Conservation (phyloP, 768 basidiomycete genomes). For the Mycena sanguinolenta region DNA sequence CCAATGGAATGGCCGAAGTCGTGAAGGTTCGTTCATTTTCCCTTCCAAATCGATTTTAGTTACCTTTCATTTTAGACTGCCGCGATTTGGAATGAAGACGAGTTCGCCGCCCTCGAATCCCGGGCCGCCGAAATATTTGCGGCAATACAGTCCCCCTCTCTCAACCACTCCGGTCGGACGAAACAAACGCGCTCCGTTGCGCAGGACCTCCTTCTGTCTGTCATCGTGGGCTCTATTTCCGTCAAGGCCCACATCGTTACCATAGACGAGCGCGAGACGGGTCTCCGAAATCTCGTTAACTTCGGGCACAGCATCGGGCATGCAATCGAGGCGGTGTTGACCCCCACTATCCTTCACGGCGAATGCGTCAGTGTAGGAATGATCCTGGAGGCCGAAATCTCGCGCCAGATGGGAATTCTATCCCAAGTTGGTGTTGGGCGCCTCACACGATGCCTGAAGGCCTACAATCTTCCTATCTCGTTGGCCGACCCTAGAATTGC, state of each 20-base stretch:
- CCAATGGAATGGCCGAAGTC: slow-evolving; percentile 99
- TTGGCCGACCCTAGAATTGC: slow-evolving; percentile 84
- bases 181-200: slow-evolving; percentile 75
- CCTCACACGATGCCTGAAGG: slow-evolving; percentile 87
- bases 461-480: slow-evolving; percentile 91
- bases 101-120: slow-evolving; percentile 91
- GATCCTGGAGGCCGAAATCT: slow-evolving; percentile 96
- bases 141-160: slow-evolving; percentile 83
- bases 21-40: slow-evolving; percentile 79
- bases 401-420: slow-evolving; percentile 88
- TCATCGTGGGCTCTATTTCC: slow-evolving; percentile 93
- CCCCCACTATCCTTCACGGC: slow-evolving; percentile 94
- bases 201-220: slow-evolving; percentile 89
- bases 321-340: slow-evolving; percentile 96
- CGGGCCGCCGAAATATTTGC: slow-evolving; percentile 87
- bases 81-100: slow-evolving; percentile 96
- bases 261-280: slow-evolving; percentile 95
- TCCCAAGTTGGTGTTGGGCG: slow-evolving; percentile 94
- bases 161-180: slow-evolving; percentile 68
- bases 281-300: slow-evolving; percentile 97
- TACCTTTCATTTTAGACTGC: slow-evolving; percentile 79
- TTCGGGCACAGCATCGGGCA: slow-evolving; percentile 99
- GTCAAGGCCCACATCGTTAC: slow-evolving; percentile 99
- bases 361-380: slow-evolving; percentile 97
- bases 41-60: not conserved